Base-by-base conservation (phyloP, 2,329 filamentous ascomycete genomes). In the Colletotrichum sublineola region DNA sequence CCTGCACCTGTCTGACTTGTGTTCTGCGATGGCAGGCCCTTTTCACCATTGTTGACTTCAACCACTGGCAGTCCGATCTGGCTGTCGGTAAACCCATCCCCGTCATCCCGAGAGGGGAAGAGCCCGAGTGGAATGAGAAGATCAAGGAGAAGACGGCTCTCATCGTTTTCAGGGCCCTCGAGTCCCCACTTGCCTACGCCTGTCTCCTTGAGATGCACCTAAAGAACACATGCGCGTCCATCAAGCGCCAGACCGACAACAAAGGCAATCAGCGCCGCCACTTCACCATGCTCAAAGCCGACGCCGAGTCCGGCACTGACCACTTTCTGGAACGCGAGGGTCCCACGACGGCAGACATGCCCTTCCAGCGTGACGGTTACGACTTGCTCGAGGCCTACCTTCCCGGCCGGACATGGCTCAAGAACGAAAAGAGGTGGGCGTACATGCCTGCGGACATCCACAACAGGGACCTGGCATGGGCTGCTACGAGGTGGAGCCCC, bases 1-100 rank as follows among this genome's bases (percentile, higher is more conserved):
- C 88, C 5, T 91, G 89, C 79, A 88, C 87, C 1, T 91, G 89
- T 75, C 78, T 88, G 36, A 87, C 86, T 0, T 91, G 89, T 76
- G 79, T 88, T 55, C 76, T 89, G 48, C 83, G 86, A 2, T 91
- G 89, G 89, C 88, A 88, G 74, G 84, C 86, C 18, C 83, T 91
- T 7, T 84, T 84, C 70, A 75, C 89, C 0, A 79, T 85, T 15
- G 82, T 90, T 14, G 89, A 91, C 75, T 87, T 90, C 75, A 84
- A 86, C 0, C 81, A 87, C 75, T 91, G 88, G 86, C 89, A 90
- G 75, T 56, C 75, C 1, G 76, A 87, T 55, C 82, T 90, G 9
- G 85, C 90, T 68, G 74, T 76, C 0, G 84, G 87, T 1, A 82
- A 85, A 20, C 87, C 88, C 0, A 85, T 91, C 1, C 86, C 86